Conservation (phyloP, 208 protist genomes). For the Trypanosoma lewisi region DNA sequence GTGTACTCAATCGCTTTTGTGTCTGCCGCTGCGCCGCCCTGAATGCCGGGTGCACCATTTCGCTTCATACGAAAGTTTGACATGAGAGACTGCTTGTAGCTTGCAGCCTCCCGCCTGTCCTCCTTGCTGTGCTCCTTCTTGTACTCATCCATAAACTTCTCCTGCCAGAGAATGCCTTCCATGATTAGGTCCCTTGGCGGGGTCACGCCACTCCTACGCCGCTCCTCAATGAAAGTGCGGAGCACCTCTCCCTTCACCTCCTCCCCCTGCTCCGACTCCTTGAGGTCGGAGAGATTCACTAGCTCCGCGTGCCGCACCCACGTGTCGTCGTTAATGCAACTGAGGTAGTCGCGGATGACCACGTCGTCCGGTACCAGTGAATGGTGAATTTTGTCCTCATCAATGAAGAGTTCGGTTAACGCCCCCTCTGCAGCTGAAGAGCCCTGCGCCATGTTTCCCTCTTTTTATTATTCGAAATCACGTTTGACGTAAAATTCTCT, state of each 20-base stretch:
- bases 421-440: conserved; percentile 6
- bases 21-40: background rate
- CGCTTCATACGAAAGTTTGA: conserved; percentile 37
- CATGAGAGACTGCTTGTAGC: conserved; percentile 55
- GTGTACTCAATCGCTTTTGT: conserved; percentile 22
- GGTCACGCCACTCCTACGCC: conserved; percentile 13
- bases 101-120: conserved; percentile 44
- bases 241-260: conserved; percentile 77
- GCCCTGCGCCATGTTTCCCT: conserved; percentile 14
- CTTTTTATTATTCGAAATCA: background rate
- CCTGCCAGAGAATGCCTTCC: conserved; percentile 79
- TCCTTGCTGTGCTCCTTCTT: conserved; percentile 29
- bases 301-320: conserved; percentile 78
- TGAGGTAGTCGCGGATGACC: conserved; percentile 56
- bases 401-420: conserved; percentile 24
- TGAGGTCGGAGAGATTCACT: conserved; percentile 65
- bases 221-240: conserved; percentile 57
- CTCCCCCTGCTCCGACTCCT: conserved; percentile 53
- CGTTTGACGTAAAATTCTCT: background rate
- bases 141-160: conserved; percentile 79
- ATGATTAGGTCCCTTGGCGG: conserved; percentile 61
- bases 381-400: conserved; percentile 28
- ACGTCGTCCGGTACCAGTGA: conserved; percentile 67
- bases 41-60: background rate
- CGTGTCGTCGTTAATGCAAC: conserved; percentile 82